phyloP scores from a whole-genome alignment of 441 rosid species.

The Populus hybrid region DNA sequence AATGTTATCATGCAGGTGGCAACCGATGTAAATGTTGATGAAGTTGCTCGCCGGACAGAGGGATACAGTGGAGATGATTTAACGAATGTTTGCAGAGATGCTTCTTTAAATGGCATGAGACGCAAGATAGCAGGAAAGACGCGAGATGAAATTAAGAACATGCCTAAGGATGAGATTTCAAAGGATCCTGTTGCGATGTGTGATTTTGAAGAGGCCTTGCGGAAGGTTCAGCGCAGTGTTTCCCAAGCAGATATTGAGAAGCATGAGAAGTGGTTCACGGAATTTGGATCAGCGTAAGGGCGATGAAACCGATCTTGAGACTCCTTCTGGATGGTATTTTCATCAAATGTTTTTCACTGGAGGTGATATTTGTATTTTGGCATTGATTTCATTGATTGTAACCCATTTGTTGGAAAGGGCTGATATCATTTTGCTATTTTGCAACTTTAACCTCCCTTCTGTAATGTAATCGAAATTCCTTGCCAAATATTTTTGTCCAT shows the following conservation, averaged over 20 bases:
- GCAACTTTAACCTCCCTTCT: conserved; percentile 6
- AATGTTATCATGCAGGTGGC: conserved; percentile 53
- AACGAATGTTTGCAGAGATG: conserved; percentile 95
- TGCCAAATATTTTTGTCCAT: not conserved
- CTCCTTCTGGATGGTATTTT: conserved; percentile 4
- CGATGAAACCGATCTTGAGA: not conserved
- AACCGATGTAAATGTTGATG: conserved; percentile 81
- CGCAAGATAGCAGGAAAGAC: conserved; percentile 99
- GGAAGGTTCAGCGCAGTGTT: conserved; percentile 92
- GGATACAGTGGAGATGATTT: conserved; percentile 99
- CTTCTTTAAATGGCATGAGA: conserved; percentile 98
- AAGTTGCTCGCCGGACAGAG: conserved; percentile 87
- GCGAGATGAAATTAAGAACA: conserved; percentile 95
- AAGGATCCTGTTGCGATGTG: conserved; percentile 98
- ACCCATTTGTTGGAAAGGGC: conserved; percentile 9
- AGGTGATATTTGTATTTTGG: not conserved
- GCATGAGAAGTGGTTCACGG: conserved; percentile 96
- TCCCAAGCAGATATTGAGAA: conserved; percentile 84
- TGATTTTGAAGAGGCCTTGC: conserved; percentile 93
- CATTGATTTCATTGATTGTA: conserved; percentile 18
- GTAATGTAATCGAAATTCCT: conserved; percentile 15
- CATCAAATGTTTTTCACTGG: not conserved
- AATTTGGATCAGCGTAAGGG: conserved; percentile 80
- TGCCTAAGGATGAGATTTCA: conserved; percentile 96
- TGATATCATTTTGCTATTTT: conserved; percentile 11